Evolutionary conservation across 257 asterid genomes (phyloP).

Genomic region (Gynochthodes officinalis): DNA sequence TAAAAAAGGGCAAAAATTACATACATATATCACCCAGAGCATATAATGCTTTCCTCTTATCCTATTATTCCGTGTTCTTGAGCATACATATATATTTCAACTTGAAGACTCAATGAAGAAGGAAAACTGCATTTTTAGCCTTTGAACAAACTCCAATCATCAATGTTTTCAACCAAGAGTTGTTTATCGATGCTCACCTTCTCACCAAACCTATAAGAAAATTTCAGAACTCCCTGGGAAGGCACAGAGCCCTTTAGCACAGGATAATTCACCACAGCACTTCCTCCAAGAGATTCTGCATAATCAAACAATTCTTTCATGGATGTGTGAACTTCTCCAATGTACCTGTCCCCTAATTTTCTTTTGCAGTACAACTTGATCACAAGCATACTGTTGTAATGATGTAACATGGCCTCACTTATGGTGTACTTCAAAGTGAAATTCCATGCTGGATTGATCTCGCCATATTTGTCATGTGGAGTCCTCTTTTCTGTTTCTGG

Average conservation of each 20-base stretch:
- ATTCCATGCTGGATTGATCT: slow-evolving; percentile 73
- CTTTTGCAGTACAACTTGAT: slow-evolving; percentile 64
- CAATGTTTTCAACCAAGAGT: slow-evolving; percentile 43
- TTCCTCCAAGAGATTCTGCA: slow-evolving; percentile 40
- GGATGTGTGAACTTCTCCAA: slow-evolving; percentile 59
- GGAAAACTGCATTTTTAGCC: neutral
- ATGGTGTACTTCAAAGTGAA: slow-evolving; percentile 47
- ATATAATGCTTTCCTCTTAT: no score
- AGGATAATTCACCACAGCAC: slow-evolving; percentile 44
- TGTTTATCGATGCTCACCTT: slow-evolving; percentile 48
- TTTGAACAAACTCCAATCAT: slow-evolving; percentile 21
- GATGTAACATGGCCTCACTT: slow-evolving; percentile 41
- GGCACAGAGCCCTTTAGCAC: slow-evolving; percentile 51
- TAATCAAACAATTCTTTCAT: slow-evolving; percentile 60
- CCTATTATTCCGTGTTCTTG: no score
- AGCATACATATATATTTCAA: no score
- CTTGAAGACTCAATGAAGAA: neutral
- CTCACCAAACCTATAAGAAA: slow-evolving; percentile 61
- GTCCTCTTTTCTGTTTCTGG: slow-evolving; percentile 35
- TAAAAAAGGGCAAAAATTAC: no score
- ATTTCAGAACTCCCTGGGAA: slow-evolving; percentile 56
- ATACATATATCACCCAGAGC: no score
- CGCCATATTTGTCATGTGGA: slow-evolving; percentile 57
- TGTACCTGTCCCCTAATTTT: slow-evolving; percentile 61
- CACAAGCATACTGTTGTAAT: slow-evolving; percentile 45